Conservation (phyloP, 257 asterid species). For the Solanum chiquidenum region DNA sequence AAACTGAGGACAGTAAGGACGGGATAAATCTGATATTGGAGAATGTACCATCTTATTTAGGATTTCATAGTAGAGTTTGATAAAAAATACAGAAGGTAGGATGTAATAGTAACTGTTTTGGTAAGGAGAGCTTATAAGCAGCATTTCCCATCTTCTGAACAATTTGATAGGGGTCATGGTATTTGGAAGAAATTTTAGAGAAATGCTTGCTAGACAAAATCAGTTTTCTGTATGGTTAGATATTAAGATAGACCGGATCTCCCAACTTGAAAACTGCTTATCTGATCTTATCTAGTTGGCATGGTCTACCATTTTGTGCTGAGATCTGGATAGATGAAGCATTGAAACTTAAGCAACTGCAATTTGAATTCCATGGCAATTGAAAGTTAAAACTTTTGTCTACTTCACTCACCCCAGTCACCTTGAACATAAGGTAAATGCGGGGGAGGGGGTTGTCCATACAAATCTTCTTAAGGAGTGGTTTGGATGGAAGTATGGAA, state of each 20-base stretch:
- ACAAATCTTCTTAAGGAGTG: neutral
- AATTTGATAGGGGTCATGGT: neutral
- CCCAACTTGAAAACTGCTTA: neutral
- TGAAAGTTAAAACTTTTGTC: neutral
- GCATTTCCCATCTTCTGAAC: neutral
- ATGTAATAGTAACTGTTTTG: neutral
- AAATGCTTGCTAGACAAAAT: neutral
- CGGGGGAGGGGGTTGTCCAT: neutral
- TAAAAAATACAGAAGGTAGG: neutral
- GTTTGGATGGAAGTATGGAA: neutral
- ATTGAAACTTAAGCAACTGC: neutral
- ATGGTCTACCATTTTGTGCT: neutral
- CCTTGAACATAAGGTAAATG: neutral
- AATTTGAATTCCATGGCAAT: neutral
- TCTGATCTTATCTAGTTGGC: neutral
- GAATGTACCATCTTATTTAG: neutral
- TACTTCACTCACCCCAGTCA: neutral
- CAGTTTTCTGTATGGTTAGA: neutral
- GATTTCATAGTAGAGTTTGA: neutral
- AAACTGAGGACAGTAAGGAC: neutral
- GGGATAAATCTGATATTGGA: neutral
- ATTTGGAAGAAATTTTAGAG: neutral
- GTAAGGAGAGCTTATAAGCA: neutral
- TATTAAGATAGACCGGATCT: neutral
- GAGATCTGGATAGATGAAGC: neutral